These are phyloP conservation scores for Tephrocybe sp. DNA, from an alignment of 768 basidiomycete species.

Conservation along the genomic window DNA sequence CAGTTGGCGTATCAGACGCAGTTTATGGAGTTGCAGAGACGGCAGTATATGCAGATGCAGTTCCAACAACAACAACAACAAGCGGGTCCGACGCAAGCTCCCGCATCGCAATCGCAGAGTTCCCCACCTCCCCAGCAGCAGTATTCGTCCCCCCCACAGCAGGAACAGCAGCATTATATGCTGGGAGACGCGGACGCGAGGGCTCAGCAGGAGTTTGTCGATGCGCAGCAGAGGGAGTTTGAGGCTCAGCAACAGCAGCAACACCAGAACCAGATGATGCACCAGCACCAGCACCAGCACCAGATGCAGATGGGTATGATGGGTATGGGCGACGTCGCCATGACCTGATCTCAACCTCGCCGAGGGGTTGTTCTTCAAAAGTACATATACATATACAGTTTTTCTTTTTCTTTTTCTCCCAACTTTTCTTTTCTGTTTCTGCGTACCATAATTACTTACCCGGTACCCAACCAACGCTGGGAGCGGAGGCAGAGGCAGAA, in stretches of 20 bases:
- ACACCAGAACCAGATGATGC: constrained; percentile 8
- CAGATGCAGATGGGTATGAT: constrained; percentile 3
- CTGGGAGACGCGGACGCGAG: constrained; percentile 14
- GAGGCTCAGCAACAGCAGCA: too few species aligned
- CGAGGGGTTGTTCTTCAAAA: too few species aligned
- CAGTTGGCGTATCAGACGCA: constrained; percentile 22
- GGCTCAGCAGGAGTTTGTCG: constrained; percentile 22
- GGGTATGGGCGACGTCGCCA: constrained; percentile 1
- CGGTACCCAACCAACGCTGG: too few species aligned
- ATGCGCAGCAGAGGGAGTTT: constrained; percentile 19
- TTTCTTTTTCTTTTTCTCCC: too few species aligned
- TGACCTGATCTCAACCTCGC: too few species aligned
- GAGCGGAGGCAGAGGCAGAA: too few species aligned
- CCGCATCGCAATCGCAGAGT: constrained; percentile 20
- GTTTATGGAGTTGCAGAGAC: constrained; percentile 21
- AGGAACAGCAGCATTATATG: constrained; percentile 10
- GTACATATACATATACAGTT: too few species aligned
- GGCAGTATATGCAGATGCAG: constrained; percentile 28
- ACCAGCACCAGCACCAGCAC: constrained; percentile 7
- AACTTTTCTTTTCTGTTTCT: too few species aligned
- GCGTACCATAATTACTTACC: too few species aligned
- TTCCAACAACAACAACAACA: constrained; percentile 23
- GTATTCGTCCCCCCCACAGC: background rate
- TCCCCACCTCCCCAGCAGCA: constrained; percentile 17
- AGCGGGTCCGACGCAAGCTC: constrained; percentile 17